Percentiles rank a stretch among this genome's conserved stretches.
Conservation (phyloP, 306 rosid species). For the Vigna unguiculata region DNA sequence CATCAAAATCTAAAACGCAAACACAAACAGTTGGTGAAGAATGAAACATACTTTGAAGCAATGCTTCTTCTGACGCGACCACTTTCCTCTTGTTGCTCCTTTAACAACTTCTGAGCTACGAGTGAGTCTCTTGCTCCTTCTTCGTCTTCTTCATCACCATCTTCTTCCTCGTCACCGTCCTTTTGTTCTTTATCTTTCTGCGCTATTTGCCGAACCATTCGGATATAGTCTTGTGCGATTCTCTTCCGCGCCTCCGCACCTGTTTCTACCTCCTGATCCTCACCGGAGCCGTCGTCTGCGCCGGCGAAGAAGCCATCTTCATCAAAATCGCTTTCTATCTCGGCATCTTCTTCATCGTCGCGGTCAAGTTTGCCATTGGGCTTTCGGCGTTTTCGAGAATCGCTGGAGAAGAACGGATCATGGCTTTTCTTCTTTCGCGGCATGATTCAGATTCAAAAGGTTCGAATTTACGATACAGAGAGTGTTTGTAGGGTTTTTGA, state of each 20-base stretch:
- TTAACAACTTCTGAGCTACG: slow-evolving; percentile 67
- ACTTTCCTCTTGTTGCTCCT: slow-evolving; percentile 86
- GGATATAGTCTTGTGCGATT: slow-evolving; percentile 60
- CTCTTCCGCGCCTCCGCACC: slow-evolving; percentile 76
- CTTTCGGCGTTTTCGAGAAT: slow-evolving; percentile 67
- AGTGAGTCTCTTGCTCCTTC: slow-evolving; percentile 77
- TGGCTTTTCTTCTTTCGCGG: slow-evolving; percentile 55
- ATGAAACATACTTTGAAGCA: slow-evolving; percentile 67
- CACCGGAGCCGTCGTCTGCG: slow-evolving; percentile 8
- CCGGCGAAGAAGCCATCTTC: slow-evolving; percentile 52
- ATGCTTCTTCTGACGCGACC: slow-evolving; percentile 78
- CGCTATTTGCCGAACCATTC: slow-evolving; percentile 49
- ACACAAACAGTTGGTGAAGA: background rate
- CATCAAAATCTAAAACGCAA: background rate
- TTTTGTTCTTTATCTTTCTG: slow-evolving; percentile 60
- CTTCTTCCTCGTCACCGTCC: slow-evolving; percentile 45
- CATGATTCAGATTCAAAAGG: slow-evolving; percentile 46
- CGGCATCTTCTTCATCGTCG: slow-evolving; percentile 43
- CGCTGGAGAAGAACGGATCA: slow-evolving; percentile 70
- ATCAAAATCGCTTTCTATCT: slow-evolving; percentile 74
- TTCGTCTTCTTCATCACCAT: slow-evolving; percentile 44
- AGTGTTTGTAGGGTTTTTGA: slow-evolving; percentile 40
- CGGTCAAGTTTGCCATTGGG: slow-evolving; percentile 35
- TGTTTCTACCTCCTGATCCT: slow-evolving; percentile 59
- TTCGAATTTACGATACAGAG: background rate